Evolutionary conservation across 2,329 filamentous ascomycete genomes (phyloP).

Genomic region (Pyricularia grisea): DNA sequence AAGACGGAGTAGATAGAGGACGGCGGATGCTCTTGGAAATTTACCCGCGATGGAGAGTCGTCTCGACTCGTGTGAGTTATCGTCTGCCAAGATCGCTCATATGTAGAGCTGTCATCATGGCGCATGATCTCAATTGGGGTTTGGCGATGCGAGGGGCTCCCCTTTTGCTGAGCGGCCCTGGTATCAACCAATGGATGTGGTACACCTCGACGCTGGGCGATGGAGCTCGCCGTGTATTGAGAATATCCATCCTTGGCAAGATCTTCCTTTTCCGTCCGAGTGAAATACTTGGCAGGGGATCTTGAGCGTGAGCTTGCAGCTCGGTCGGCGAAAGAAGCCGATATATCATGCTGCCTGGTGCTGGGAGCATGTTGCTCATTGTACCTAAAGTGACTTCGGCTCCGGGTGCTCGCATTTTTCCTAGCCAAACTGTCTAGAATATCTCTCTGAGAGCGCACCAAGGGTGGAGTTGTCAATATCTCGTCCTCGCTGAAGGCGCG

Average conservation of each 20-base stretch:
- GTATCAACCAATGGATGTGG: conserved; percentile 2
- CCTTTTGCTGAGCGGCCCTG: neutral
- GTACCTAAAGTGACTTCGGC: neutral
- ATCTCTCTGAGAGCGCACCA: neutral
- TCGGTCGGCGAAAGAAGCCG: neutral
- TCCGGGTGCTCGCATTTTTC: neutral
- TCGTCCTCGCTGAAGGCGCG: conserved; percentile 3
- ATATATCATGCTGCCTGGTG: neutral
- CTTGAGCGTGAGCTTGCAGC: neutral
- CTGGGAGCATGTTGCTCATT: neutral
- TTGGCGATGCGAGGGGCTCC: conserved; percentile 1
- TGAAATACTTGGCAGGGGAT: neutral
- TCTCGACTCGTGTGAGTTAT: neutral
- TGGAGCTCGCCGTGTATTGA: neutral
- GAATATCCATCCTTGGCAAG: neutral
- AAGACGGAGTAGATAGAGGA: conserved; percentile 24
- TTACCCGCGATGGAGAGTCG: neutral
- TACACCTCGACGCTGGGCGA: conserved; percentile 3
- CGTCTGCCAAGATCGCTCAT: neutral
- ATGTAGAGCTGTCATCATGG: neutral
- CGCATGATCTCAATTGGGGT: conserved; percentile 1
- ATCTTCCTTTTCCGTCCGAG: neutral
- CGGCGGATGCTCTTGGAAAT: conserved; percentile 10
- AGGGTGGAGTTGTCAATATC: neutral
- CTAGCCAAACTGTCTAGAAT: neutral